Base-by-base conservation (phyloP, 257 asterid genomes). In the Nicotiana paniculata region DNA sequence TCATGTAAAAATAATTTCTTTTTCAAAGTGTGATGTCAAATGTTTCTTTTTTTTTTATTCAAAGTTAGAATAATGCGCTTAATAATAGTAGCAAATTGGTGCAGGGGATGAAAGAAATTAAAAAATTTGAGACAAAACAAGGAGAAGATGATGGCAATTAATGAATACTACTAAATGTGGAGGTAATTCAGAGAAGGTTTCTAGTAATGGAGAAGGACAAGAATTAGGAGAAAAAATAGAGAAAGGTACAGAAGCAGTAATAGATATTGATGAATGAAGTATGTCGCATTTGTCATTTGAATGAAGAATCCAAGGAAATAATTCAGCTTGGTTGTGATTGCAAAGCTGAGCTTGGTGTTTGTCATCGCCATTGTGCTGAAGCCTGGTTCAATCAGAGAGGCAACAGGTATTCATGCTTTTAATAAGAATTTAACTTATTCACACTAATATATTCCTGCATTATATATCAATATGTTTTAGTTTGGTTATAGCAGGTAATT, bases 211-310 rank as follows among this genome's bases (percentile, higher is more conserved):
- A 32, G 65, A 16, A 78, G 21, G 46, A 18, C 16, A 43, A 43
- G 11, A 43, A 39, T 39, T 43, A 26, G 54, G 55, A 26, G 61
- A 9, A 28, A 72, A 66, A 53, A n/a, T 39, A 37, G 67, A 66
- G 53, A 63, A 3, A 55, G 69, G 33, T n/a, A 13, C 0, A 12
- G 75, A 55, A 53, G 48, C 18, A 30, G 86, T 59, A 6, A 63
- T 68, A 64, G 82, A 26, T 13, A 77, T 87, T 30, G 87, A 54
- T 13, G 85, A n/a, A n/a, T n/a, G n/a, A 46, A 2, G 33, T 89
- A 2, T 90, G 92, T 82, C 86, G 94, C 65, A 90, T 90, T 9
- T 90, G 94, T 67, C 96, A 92, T 89, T 81, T 92, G 84, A 81
- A 87, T 2, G 37, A n/a, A 4, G 93, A 85, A 54, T 62, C 77